These are phyloP conservation scores for Sonneratia caseolaris DNA, from an alignment of 345 rosid species.

Conservation along the genomic window DNA sequence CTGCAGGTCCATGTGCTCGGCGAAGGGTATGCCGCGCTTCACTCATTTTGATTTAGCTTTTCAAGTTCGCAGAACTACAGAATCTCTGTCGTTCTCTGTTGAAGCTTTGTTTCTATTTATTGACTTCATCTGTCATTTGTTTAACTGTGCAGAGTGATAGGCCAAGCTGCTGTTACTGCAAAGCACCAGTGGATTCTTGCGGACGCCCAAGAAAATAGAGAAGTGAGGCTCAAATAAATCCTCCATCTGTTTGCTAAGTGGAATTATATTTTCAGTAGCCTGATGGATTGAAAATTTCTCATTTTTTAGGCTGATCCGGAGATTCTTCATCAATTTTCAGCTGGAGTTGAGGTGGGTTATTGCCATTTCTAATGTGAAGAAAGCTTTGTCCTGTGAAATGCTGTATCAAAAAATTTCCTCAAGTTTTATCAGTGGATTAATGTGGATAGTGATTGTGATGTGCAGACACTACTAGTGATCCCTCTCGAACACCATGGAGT, in stretches of 20 bases:
- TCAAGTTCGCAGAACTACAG: neutral
- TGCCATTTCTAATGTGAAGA: neutral
- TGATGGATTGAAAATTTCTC: conserved; percentile 1
- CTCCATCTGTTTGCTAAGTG: conserved; percentile 27
- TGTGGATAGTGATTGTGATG: conserved; percentile 7
- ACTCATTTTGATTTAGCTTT: neutral
- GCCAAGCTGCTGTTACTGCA: conserved; percentile 67
- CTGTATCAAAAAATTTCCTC: neutral
- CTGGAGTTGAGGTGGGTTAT: conserved; percentile 42
- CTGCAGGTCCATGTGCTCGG: conserved; percentile 53
- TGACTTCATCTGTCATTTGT: neutral
- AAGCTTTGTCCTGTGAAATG: neutral
- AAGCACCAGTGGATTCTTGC: conserved; percentile 62
- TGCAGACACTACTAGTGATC: conserved; percentile 71
- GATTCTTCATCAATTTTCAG: conserved; percentile 27
- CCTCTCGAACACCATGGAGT: conserved; percentile 59
- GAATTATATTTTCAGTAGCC: neutral
- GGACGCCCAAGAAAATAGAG: conserved; percentile 23
- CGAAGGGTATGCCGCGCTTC: conserved; percentile 56
- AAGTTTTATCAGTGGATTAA: neutral
- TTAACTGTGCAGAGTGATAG: conserved; percentile 32
- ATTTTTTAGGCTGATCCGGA: conserved; percentile 30
- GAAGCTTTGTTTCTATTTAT: neutral
- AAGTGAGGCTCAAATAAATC: conserved; percentile 9
- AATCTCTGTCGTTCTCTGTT: neutral